phyloP scores from a whole-genome alignment of 306 rosid genomes.

The Sophora flavescens region DNA sequence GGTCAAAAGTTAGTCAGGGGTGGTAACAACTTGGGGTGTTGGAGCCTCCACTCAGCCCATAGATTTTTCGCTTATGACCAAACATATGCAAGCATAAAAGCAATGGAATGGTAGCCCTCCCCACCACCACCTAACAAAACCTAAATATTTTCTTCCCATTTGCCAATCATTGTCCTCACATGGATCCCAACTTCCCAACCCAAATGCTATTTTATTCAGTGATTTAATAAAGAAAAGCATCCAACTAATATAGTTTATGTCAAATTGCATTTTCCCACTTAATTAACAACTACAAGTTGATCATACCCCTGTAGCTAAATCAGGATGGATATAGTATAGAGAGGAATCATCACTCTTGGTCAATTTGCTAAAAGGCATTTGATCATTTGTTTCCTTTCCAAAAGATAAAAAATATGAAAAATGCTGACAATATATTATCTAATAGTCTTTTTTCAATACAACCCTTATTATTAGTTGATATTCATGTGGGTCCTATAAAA shows the following conservation, averaged over 20 bases:
- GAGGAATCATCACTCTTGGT: slow-evolving; percentile 12
- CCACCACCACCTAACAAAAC: slow-evolving; percentile 23
- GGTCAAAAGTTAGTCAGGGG: slow-evolving; percentile 12
- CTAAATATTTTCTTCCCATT: slow-evolving; percentile 22
- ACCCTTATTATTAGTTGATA: no score
- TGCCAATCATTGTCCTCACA: slow-evolving; percentile 58
- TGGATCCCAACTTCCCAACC: slow-evolving; percentile 34
- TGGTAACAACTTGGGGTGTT: neutral
- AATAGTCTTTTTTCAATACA: no score
- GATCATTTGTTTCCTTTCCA: slow-evolving; percentile 12
- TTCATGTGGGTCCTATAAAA: no score
- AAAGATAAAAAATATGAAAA: neutral
- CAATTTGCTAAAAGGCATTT: slow-evolving; percentile 30
- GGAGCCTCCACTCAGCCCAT: neutral
- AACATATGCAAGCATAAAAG: slow-evolving; percentile 4
- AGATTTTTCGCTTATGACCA: neutral
- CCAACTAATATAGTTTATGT: slow-evolving; percentile 7
- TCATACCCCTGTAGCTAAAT: neutral
- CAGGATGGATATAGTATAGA: neutral
- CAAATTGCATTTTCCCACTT: slow-evolving; percentile 4
- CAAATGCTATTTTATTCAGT: slow-evolving; percentile 18
- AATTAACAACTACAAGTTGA: slow-evolving; percentile 9
- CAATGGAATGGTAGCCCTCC: neutral
- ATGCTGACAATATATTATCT: no score
- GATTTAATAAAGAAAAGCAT: neutral